These are phyloP conservation scores for Chenopodium album DNA, from an alignment of 148 eudicot genomes.

Conservation along the genomic window DNA sequence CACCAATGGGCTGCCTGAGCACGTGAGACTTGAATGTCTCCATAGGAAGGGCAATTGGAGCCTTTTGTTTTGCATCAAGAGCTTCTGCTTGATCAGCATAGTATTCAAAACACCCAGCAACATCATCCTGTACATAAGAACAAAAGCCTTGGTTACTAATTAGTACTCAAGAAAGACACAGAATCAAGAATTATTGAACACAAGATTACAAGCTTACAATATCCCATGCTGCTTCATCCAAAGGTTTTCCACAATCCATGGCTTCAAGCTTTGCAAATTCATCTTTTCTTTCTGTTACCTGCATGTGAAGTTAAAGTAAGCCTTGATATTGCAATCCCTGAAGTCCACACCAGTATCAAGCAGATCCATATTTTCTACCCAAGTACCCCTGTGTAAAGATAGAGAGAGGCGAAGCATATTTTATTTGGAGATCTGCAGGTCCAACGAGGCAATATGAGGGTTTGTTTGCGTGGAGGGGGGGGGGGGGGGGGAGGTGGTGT, in stretches of 20 bases:
- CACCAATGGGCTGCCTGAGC: slow-evolving; percentile 83
- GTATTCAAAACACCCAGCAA: slow-evolving; percentile 88
- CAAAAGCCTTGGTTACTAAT: slow-evolving; percentile 9
- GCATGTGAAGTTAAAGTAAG: slow-evolving; percentile 21
- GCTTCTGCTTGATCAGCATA: slow-evolving; percentile 94
- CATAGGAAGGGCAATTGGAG: slow-evolving; percentile 80
- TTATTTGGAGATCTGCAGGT: too few species aligned
- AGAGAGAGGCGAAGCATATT: too few species aligned
- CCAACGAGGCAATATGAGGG: too few species aligned
- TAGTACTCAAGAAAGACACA: background rate
- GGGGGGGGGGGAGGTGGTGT: background rate
- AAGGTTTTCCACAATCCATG: slow-evolving; percentile 82
- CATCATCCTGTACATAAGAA: slow-evolving; percentile 73
- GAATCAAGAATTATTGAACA: background rate
- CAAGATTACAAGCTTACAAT: slow-evolving; percentile 48
- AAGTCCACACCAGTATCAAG: background rate
- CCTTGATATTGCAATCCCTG: background rate
- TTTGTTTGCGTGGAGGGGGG: too few species aligned
- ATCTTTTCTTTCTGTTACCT: slow-evolving; percentile 76
- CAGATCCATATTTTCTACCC: background rate
- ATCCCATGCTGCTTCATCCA: slow-evolving; percentile 92
- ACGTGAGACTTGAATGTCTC: slow-evolving; percentile 83
- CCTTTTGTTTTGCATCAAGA: slow-evolving; percentile 80
- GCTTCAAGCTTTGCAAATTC: slow-evolving; percentile 76
- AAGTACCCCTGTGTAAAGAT: background rate